Base-by-base conservation (phyloP, 2,329 filamentous ascomycete genomes). In the Phialophora expanda region DNA sequence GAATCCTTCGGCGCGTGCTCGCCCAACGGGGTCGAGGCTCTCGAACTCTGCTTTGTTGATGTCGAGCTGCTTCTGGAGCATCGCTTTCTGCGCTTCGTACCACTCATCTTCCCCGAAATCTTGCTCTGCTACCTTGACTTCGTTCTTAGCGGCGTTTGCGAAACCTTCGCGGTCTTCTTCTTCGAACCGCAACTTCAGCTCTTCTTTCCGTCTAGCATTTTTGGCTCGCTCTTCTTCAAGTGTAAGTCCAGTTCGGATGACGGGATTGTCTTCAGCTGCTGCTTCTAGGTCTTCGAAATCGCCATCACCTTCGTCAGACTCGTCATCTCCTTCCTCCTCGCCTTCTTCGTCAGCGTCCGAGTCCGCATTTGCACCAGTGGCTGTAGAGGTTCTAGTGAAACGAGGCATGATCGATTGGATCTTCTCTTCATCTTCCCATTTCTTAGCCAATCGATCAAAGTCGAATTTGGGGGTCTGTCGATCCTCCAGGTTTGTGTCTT, bases 161-260 rank as follows among this genome's bases (percentile, higher is more conserved):
- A 97, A 93, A 0, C 95, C 95, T 76, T 99, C 95, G n/a, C 92
- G 87, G 75, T 99, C 95, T 82, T 99, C 95, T 78, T 98, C 93
- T 75, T 99, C 95, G 75, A 99, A 99, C 1, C 96, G 88, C 60
- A 96, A 83, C 76, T 92, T 96, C 61, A 99, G 86, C 77, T 99
- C 95, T 78, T 97, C 95, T 78, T 99, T 99, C 70, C 91, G 86
- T 70, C 89, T 87, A 1, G 95, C 95, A 74, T 99, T 99, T 78
- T 87, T 90, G 72, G 92, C 92, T 71, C 95, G 90, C 79, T 99
- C 95, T 3, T 89, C 90, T 68, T 94, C 92, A n/a, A 98, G 83
- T 56, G 84, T 81, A n/a, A 77, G 73, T 48, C 77, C 75, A 55
- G 76, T 69, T 34, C 73, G 74, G 51, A 73, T 69, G 8, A 72